A percentile compares a stretch with the other conserved stretches of the same genome.
Conservation (phyloP, 306 rosid genomes). For the Lathyrus sativus region DNA sequence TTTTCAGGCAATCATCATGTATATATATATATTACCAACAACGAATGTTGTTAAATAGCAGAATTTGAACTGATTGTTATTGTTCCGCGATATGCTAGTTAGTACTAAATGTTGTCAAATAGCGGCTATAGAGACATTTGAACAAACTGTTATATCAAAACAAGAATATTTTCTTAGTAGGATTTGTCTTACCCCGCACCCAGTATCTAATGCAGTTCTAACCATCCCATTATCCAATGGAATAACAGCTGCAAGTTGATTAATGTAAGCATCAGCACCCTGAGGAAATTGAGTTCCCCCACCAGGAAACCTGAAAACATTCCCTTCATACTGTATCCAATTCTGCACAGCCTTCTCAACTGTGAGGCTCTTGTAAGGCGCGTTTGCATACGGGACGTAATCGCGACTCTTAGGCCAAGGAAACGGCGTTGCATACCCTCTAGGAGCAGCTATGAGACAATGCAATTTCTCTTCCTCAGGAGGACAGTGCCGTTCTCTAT, state of each 20-base stretch:
- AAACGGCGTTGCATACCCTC: conserved; percentile 74
- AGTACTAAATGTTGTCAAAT: background rate
- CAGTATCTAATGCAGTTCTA: conserved; percentile 80
- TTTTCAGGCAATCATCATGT: conserved; percentile 21
- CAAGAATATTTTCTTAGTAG: conserved; percentile 1
- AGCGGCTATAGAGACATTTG: too few relatives aligned
- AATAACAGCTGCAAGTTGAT: conserved; percentile 71
- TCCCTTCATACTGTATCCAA: conserved; percentile 88
- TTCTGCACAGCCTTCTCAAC: conserved; percentile 91
- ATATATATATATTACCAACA: background rate
- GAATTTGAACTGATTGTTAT: background rate
- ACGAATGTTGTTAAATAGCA: background rate
- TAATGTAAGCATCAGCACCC: conserved; percentile 83
- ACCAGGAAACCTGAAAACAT: conserved; percentile 82
- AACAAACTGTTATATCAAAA: background rate
- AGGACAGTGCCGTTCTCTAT: conserved; percentile 87
- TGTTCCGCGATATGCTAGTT: background rate
- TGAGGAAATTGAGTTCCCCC: conserved; percentile 88
- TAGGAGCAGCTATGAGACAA: conserved; percentile 82
- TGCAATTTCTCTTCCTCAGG: conserved; percentile 62
- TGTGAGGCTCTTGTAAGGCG: conserved; percentile 74
- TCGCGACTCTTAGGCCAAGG: conserved; percentile 85
- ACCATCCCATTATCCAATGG: conserved; percentile 71
- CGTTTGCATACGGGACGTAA: conserved; percentile 79
- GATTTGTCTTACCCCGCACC: conserved; percentile 74